phyloP scores from a whole-genome alignment of 1,139 yeast genomes.

The Geotrichum australiense region DNA sequence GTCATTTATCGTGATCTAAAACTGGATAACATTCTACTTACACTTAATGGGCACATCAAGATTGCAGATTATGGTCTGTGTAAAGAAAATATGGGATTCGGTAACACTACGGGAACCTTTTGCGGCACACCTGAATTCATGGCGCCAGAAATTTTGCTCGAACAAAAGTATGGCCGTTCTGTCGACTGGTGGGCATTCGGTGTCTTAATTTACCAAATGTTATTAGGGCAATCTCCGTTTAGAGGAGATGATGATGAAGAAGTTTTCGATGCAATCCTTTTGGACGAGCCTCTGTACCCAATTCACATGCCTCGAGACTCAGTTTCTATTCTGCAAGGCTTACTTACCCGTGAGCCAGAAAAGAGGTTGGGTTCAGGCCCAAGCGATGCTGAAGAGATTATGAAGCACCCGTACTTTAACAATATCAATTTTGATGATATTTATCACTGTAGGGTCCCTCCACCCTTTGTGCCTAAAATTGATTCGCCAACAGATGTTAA shows the following conservation, averaged over 20 bases:
- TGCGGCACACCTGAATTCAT: slow-evolving; percentile 99
- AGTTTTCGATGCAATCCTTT: slow-evolving; percentile 92
- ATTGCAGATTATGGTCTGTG: slow-evolving; percentile 96
- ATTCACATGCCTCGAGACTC: slow-evolving; percentile 97
- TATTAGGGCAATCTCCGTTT: slow-evolving; percentile 92
- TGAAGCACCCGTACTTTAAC: slow-evolving; percentile 90
- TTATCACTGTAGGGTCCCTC: slow-evolving; percentile 61
- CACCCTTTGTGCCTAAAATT: slow-evolving; percentile 64
- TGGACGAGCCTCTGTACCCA: slow-evolving; percentile 97
- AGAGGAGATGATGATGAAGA: slow-evolving; percentile 98
- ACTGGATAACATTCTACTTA: slow-evolving; percentile 82
- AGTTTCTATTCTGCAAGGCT: slow-evolving; percentile 84
- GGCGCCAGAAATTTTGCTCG: slow-evolving; percentile 97
- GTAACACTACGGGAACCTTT: slow-evolving; percentile 87
- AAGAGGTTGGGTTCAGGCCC: slow-evolving; percentile 81
- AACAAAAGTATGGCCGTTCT: slow-evolving; percentile 83
- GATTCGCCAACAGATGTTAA: slow-evolving; percentile 85
- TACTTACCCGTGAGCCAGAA: slow-evolving; percentile 81
- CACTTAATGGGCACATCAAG: slow-evolving; percentile 91
- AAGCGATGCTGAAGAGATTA: slow-evolving; percentile 84
- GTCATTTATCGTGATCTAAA: slow-evolving; percentile 95
- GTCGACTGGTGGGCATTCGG: slow-evolving; percentile 99
- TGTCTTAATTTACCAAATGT: slow-evolving; percentile 90
- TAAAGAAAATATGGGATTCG: slow-evolving; percentile 91
- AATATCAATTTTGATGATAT: slow-evolving; percentile 89